These are phyloP conservation scores for Hypoxylon sp. DNA, from an alignment of 2,329 filamentous ascomycete genomes.

Conservation along the genomic window DNA sequence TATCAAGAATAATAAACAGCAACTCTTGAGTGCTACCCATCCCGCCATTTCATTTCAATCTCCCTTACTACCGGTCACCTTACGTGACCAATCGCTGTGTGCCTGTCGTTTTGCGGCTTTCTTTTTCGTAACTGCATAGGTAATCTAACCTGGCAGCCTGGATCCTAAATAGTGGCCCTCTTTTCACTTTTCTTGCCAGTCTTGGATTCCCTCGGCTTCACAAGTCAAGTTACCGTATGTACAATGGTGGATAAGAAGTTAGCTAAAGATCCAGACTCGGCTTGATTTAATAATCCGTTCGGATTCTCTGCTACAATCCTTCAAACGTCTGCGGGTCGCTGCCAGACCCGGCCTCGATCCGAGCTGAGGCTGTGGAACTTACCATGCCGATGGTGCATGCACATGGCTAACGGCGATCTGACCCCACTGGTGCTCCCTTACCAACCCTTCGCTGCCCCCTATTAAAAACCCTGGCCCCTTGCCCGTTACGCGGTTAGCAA, in stretches of 20 bases:
- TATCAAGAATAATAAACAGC: slow-evolving; percentile 19
- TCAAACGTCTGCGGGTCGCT: slow-evolving; percentile 34
- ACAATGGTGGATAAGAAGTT: neutral
- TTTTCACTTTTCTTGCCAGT: slow-evolving; percentile 6
- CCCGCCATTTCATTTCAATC: slow-evolving; percentile 26
- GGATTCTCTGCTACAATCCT: slow-evolving; percentile 28
- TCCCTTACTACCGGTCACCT: slow-evolving; percentile 14
- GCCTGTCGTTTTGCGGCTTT: slow-evolving; percentile 1
- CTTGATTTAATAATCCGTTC: slow-evolving; percentile 30
- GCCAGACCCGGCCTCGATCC: slow-evolving; percentile 31
- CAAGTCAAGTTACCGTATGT: slow-evolving; percentile 15
- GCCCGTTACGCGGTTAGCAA: slow-evolving; percentile 32
- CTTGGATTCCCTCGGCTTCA: slow-evolving; percentile 20
- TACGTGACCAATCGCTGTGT: slow-evolving; percentile 14
- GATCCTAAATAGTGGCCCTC: neutral
- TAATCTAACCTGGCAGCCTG: slow-evolving; percentile 13
- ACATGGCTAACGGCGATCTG: slow-evolving; percentile 43
- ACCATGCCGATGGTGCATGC: slow-evolving; percentile 35
- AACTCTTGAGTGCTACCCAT: slow-evolving; percentile 27
- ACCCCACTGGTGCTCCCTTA: slow-evolving; percentile 30
- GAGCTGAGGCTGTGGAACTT: slow-evolving; percentile 42
- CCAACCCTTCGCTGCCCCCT: slow-evolving; percentile 20
- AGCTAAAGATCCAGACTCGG: slow-evolving; percentile 20
- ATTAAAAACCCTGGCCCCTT: slow-evolving; percentile 26
- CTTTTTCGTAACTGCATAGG: slow-evolving; percentile 19